Conservation (phyloP, 2,329 filamentous ascomycete species). For the Thelonectria olida region DNA sequence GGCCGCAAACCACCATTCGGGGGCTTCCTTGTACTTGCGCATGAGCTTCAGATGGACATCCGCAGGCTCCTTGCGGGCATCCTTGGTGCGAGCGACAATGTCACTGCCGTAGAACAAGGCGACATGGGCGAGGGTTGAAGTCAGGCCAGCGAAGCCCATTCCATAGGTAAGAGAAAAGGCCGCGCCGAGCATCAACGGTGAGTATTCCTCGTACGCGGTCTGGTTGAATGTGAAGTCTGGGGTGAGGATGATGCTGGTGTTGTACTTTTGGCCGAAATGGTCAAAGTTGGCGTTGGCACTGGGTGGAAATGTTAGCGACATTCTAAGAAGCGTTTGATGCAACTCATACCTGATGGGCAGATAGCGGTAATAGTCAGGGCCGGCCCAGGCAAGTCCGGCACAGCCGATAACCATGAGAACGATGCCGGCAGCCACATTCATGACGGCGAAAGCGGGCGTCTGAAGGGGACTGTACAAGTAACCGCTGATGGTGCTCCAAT, state of each 20-base stretch:
- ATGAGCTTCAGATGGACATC: slow-evolving; percentile 68
- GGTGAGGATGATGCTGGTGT: slow-evolving; percentile 67
- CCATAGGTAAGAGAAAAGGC: slow-evolving; percentile 70
- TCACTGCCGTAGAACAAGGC: slow-evolving; percentile 63
- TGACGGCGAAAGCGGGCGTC: slow-evolving; percentile 63
- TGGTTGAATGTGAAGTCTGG: slow-evolving; percentile 64
- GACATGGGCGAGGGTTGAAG: slow-evolving; percentile 67
- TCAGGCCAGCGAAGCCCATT: slow-evolving; percentile 72
- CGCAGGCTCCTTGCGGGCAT: slow-evolving; percentile 57
- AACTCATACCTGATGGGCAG: slow-evolving; percentile 64
- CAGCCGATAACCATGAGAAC: slow-evolving; percentile 64
- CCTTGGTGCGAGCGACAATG: slow-evolving; percentile 60
- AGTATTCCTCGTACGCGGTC: slow-evolving; percentile 70
- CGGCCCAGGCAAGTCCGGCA: slow-evolving; percentile 67
- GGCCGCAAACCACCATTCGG: slow-evolving; percentile 67
- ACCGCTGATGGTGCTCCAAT: slow-evolving; percentile 58
- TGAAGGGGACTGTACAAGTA: slow-evolving; percentile 61
- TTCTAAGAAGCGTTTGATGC: not conserved
- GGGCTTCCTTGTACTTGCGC: slow-evolving; percentile 67
- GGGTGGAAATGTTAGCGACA: not conserved
- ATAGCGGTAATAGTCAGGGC: slow-evolving; percentile 65
- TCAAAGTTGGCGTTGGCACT: slow-evolving; percentile 65
- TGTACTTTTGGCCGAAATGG: slow-evolving; percentile 68
- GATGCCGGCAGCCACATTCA: slow-evolving; percentile 62
- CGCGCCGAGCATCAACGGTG: slow-evolving; percentile 71